Evolutionary conservation across 441 rosid genomes (phyloP), one percentile per base, ranked within the genome.

Genomic region (Cnidoscolus chayamansa): DNA sequence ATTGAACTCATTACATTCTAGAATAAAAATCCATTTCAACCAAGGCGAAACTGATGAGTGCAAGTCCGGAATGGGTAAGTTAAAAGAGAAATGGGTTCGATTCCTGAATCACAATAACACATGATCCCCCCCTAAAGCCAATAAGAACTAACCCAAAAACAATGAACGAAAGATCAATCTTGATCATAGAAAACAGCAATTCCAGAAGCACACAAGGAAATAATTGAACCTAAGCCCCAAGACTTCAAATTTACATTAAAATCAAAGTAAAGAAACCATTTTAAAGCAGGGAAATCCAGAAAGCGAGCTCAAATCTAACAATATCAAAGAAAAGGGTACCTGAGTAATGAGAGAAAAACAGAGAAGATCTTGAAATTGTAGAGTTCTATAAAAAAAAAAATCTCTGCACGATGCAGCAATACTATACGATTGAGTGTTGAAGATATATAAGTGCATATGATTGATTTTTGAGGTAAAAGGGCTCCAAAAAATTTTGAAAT

Each of bases 281-380:
- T 1, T 7, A 57, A 32, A 61, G 54, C 62, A 32, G 10, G 1
- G 9, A 9, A 19, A 17, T 53, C 20, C 37, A 56, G 31, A 53
- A 66, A 67, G 6, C n/a, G 50, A 61, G 72, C 45, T 70, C 59
- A 11, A 69, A 64, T 17, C 35, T 20, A 70, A 25, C 4, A 49
- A 43, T 35, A n/a, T 30, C 32, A 70, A 54, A 70, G 66, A 47
- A 67, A 75, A 64, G 66, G 61, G 53, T 70, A 70, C 78, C 78
- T 58, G 40, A 49, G 40, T 49, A 56, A 70, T 30, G 54, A 0
- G 25, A 67, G 47, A 67, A 60, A 74, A 19, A 51, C 25, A 30
- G 43, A 49, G 55, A 56, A 63, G 66, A 65, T 70, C 61, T 50
- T 65, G 74, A 63, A 63, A 35, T 63, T 62, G 57, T 35, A 66